Base-by-base conservation (phyloP, 306 rosid species). In the Abrus pulchellus region DNA sequence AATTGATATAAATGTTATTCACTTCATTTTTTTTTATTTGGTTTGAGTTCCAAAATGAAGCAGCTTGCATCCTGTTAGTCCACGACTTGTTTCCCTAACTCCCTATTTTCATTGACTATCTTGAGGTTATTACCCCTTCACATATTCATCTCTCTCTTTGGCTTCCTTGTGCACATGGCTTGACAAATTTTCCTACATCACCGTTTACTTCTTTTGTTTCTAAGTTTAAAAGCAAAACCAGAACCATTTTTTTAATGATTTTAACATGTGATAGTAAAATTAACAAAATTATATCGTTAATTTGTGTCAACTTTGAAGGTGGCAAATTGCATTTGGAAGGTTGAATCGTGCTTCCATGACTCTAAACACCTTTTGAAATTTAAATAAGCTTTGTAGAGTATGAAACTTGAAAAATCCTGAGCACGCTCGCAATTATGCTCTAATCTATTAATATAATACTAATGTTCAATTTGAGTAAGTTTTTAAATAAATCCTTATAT, bases 21-120 rank as follows among this genome's bases (percentile, higher is more conserved):
- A 48, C 56, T 72, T 72, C 14, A 48, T 61, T 57, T 72, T 55
- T 11, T 76, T 68, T 20, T 20, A 30, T 55, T 55, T 67, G 28
- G 57, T 72, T 70, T 41, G 9, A 45, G 75, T 43, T 83, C 50
- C 7, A 40, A 83, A 62, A 45, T 84, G 48, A 76, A 20, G 78
- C 69, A 34, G 40, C 44, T 29, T 75, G 70, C 62, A 30, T 66
- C 80, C 27, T 66, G 48, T 41, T 83, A 53, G 57, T 63, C 56
- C 14, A n/a, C 52, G 53, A 8, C 40, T 80, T 48, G 60, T 4
- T 5, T 5, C 9, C 13, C 11, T 53, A 20, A 20, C n/a, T 48
- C 40, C 20, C 33, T 72, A 38, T 80, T 71, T 40, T 80, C 49
- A 41, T 30, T 61, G 49, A 40, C 41, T 56, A 9, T 34, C 33